Evolutionary conservation across 208 protist genomes (phyloP).

Genomic region (Trypanosoma avium): DNA sequence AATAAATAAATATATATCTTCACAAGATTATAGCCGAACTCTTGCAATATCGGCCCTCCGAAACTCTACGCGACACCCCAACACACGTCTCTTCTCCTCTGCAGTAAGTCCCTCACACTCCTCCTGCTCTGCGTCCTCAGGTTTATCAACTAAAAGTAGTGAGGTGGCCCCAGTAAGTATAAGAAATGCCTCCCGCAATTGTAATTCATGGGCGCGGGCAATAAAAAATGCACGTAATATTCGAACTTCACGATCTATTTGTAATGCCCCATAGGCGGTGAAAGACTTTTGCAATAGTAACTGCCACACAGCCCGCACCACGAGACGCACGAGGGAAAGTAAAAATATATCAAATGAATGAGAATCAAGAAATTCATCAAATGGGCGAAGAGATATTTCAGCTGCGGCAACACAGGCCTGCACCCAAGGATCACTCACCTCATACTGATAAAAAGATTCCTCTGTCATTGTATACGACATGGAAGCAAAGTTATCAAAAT

Average conservation of each 20-base stretch:
- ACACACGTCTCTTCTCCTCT: slow-evolving; percentile 68
- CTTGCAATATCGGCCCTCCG: slow-evolving; percentile 53
- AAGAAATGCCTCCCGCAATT: slow-evolving; percentile 54
- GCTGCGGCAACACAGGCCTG: slow-evolving; percentile 53
- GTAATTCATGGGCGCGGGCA: slow-evolving; percentile 46
- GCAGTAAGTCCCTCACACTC: slow-evolving; percentile 39
- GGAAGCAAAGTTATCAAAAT: slow-evolving; percentile 53
- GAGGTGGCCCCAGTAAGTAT: slow-evolving; percentile 48
- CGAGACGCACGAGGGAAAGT: slow-evolving; percentile 33
- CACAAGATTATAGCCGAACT: slow-evolving; percentile 48
- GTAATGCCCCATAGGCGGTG: slow-evolving; percentile 70
- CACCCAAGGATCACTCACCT: slow-evolving; percentile 85
- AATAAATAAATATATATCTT: too few relatives aligned
- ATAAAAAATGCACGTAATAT: slow-evolving; percentile 67
- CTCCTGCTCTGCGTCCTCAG: slow-evolving; percentile 70
- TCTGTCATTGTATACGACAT: slow-evolving; percentile 70
- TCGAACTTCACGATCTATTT: slow-evolving; percentile 82
- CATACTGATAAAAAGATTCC: slow-evolving; percentile 76
- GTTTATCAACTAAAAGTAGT: slow-evolving; percentile 64
- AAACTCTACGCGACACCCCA: slow-evolving; percentile 71
- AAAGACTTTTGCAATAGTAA: slow-evolving; percentile 54
- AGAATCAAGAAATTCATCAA: slow-evolving; percentile 29
- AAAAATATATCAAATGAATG: slow-evolving; percentile 60
- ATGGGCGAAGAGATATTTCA: slow-evolving; percentile 36
- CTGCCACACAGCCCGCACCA: slow-evolving; percentile 28